phyloP scores from a whole-genome alignment of 148 eudicot genomes.

The Rhododendron mucronatum region DNA sequence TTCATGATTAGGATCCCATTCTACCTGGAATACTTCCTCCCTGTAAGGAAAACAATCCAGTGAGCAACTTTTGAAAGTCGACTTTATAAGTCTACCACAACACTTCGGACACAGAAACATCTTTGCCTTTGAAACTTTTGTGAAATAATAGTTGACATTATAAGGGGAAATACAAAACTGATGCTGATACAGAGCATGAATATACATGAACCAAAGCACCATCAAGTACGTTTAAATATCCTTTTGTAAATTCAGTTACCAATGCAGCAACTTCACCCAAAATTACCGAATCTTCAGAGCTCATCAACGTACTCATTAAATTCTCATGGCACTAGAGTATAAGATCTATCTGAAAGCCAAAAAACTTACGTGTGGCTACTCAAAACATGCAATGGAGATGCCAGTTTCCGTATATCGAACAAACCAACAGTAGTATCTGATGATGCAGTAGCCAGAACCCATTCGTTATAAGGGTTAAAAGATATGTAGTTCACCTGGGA shows the following conservation, averaged over 20 bases:
- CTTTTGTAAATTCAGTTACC: neutral
- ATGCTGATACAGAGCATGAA: neutral
- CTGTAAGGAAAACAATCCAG: constrained; percentile 31
- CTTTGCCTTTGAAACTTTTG: neutral
- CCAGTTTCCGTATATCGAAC: constrained; percentile 79
- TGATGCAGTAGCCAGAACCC: constrained; percentile 91
- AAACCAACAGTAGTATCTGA: constrained; percentile 89
- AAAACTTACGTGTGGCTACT: constrained; percentile 69
- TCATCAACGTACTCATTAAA: neutral
- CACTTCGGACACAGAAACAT: neutral
- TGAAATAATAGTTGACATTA: neutral
- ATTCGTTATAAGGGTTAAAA: constrained; percentile 82
- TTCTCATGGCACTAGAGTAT: neutral
- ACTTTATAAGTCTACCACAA: neutral
- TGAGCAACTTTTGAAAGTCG: neutral
- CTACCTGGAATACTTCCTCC: constrained; percentile 95
- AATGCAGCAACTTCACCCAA: neutral
- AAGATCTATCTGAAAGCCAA: neutral
- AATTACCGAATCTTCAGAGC: neutral
- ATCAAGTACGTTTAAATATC: neutral
- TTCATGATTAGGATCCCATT: constrained; percentile 98
- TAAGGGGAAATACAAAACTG: neutral
- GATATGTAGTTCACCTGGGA: constrained; percentile 90
- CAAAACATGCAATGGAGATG: constrained; percentile 62
- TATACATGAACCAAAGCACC: neutral